A percentile compares a stretch with the other conserved stretches of the same genome.
phyloP scores from a whole-genome alignment of 164 flowering plant species.

The Dillenia suffruticosa region DNA sequence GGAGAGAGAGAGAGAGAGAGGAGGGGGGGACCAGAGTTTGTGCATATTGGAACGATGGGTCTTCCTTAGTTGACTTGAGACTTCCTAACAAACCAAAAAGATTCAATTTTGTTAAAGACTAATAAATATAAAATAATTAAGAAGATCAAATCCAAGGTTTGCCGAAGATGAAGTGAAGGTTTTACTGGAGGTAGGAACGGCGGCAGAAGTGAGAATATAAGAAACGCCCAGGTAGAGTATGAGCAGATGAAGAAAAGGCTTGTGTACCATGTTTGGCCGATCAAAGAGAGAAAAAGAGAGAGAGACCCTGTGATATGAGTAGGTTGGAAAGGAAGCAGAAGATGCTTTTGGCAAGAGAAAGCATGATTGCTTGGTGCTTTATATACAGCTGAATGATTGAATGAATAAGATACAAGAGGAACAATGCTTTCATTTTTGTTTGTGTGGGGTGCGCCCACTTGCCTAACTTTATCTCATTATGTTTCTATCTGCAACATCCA shows the following conservation, averaged over 20 bases:
- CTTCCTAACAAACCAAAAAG: constrained; percentile 22
- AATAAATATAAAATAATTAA: not conserved
- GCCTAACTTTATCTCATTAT: constrained; percentile 17
- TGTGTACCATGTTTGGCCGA: constrained; percentile 19
- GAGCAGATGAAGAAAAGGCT: constrained; percentile 16
- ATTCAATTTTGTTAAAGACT: not conserved
- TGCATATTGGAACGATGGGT: constrained; percentile 14
- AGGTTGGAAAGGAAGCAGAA: not conserved
- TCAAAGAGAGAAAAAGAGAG: too few species aligned
- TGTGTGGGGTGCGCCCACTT: constrained; percentile 23
- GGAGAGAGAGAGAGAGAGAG: constrained; percentile 14
- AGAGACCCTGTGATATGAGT: not conserved
- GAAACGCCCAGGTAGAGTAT: constrained; percentile 29
- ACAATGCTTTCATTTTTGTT: constrained; percentile 11
- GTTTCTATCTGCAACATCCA: not conserved
- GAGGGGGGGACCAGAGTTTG: constrained; percentile 22
- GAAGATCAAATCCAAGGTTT: not conserved
- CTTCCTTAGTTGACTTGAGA: constrained; percentile 15
- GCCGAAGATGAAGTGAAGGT: too few species aligned
- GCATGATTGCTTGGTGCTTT: not conserved
- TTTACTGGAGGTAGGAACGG: constrained; percentile 33
- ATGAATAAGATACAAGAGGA: not conserved
- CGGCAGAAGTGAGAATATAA: constrained; percentile 19
- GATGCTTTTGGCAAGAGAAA: constrained; percentile 3
- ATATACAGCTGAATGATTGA: constrained; percentile 10